Percentiles rank a stretch among this genome's conserved stretches.
Evolutionary conservation across 106 monocot genomes (phyloP).

Genomic region (Posidonia australis): DNA sequence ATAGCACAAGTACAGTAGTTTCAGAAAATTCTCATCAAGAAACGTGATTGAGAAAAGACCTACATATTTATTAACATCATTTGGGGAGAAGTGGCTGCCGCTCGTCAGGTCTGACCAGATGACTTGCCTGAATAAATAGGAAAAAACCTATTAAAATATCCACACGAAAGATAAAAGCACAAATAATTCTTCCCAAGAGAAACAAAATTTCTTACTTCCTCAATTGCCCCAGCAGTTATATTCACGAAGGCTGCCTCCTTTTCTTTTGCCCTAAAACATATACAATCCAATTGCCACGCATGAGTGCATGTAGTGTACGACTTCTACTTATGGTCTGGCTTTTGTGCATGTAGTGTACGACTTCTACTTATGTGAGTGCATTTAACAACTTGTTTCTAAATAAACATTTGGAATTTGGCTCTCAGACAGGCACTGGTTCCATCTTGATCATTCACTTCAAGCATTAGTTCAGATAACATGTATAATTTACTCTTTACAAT

Average conservation of each 20-base stretch:
- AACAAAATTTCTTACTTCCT: slow-evolving; percentile 35
- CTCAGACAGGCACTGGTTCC: too few species aligned
- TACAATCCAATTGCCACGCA: not conserved
- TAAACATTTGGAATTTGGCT: too few species aligned
- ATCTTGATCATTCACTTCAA: too few species aligned
- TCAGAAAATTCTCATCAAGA: not conserved
- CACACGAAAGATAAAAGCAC: not conserved
- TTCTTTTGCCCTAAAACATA: slow-evolving; percentile 54
- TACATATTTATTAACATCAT: slow-evolving; percentile 12
- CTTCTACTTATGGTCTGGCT: too few species aligned
- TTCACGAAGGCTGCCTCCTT: slow-evolving; percentile 64
- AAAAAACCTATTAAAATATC: not conserved
- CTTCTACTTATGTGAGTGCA: too few species aligned
- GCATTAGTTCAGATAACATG: too few species aligned
- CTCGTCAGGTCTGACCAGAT: slow-evolving; percentile 43
- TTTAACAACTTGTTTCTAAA: too few species aligned
- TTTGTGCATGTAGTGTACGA: too few species aligned
- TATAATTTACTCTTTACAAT: too few species aligned
- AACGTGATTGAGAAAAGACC: not conserved
- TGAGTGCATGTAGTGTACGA: not conserved
- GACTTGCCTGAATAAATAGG: slow-evolving; percentile 41
- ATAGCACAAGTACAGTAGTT: too few species aligned
- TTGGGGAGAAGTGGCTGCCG: slow-evolving; percentile 64
- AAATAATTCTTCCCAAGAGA: not conserved
- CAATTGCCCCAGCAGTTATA: slow-evolving; percentile 40